phyloP scores from a whole-genome alignment of 805 yeast species.

The Cyberlindnera euphorbiae region DNA sequence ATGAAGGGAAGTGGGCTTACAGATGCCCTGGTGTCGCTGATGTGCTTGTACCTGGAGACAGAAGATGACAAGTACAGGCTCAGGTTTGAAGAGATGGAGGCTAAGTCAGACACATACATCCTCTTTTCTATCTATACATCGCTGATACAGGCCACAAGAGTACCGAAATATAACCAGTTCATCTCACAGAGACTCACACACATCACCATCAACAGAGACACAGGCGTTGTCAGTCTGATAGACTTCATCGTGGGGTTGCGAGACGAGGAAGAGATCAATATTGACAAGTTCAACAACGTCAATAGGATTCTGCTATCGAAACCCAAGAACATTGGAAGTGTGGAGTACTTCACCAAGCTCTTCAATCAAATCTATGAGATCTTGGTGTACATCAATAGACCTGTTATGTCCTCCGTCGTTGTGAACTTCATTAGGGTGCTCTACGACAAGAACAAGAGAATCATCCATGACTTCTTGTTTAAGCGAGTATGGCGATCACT shows the following conservation, averaged over 20 bases:
- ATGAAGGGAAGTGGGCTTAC: slow-evolving; percentile 64
- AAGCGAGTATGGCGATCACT: slow-evolving; percentile 42
- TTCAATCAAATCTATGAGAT: slow-evolving; percentile 61
- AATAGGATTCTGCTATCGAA: slow-evolving; percentile 59
- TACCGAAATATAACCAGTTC: slow-evolving; percentile 40
- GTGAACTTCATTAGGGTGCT: slow-evolving; percentile 49
- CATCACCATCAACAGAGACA: slow-evolving; percentile 52
- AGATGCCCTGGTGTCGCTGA: slow-evolving; percentile 47
- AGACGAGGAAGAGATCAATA: slow-evolving; percentile 62
- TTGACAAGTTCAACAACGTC: slow-evolving; percentile 63
- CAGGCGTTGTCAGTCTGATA: slow-evolving; percentile 70
- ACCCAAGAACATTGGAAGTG: slow-evolving; percentile 47
- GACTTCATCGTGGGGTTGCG: slow-evolving; percentile 77
- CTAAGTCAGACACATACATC: slow-evolving; percentile 59
- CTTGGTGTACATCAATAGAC: slow-evolving; percentile 55
- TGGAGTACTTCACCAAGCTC: slow-evolving; percentile 50
- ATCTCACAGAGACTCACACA: slow-evolving; percentile 47
- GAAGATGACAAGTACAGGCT: neutral
- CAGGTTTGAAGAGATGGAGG: slow-evolving; percentile 31
- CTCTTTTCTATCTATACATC: slow-evolving; percentile 57
- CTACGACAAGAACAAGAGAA: slow-evolving; percentile 43
- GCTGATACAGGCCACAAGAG: slow-evolving; percentile 45
- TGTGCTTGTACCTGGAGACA: slow-evolving; percentile 31
- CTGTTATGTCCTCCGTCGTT: slow-evolving; percentile 52
- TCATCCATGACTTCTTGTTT: slow-evolving; percentile 57